Conservation (phyloP, 164 flowering plant genomes). For the Macadamia tetraphylla region DNA sequence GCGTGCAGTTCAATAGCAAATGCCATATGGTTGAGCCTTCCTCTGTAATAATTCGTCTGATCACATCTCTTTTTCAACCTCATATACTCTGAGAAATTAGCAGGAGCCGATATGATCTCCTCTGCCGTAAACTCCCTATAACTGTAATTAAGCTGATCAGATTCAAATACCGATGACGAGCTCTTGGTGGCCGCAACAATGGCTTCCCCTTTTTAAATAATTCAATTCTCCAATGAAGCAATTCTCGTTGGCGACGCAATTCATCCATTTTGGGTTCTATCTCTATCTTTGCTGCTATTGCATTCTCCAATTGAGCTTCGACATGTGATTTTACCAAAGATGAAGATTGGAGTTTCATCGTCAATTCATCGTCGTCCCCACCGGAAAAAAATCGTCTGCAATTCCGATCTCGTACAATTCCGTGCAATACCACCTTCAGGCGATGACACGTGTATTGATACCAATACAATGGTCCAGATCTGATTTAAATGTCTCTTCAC, state of each 20-base stretch:
- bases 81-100: slow-evolving; percentile 34
- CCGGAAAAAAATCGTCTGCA: no score
- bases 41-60: slow-evolving; percentile 35
- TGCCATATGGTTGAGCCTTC: slow-evolving; percentile 27
- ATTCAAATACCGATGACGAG: neutral
- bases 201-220: slow-evolving; percentile 56
- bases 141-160: slow-evolving; percentile 17
- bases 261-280: slow-evolving; percentile 46
- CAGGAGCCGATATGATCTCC: slow-evolving; percentile 46
- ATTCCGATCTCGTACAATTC: no score
- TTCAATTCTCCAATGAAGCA: slow-evolving; percentile 44
- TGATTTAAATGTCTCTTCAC: no score
- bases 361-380: slow-evolving; percentile 21
- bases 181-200: slow-evolving; percentile 17
- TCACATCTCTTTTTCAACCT: slow-evolving; percentile 31
- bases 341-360: slow-evolving; percentile 33
- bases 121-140: slow-evolving; percentile 42
- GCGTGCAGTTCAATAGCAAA: slow-evolving; percentile 36
- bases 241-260: slow-evolving; percentile 41
- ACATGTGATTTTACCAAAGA: slow-evolving; percentile 24
- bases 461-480: no score
- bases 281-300: slow-evolving; percentile 29
- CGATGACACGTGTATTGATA: no score
- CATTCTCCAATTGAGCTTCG: slow-evolving; percentile 41
- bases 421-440: no score